Evolutionary conservation across 2,329 filamentous ascomycete species (phyloP).

Genomic region (Coniochaeta ligniaria): DNA sequence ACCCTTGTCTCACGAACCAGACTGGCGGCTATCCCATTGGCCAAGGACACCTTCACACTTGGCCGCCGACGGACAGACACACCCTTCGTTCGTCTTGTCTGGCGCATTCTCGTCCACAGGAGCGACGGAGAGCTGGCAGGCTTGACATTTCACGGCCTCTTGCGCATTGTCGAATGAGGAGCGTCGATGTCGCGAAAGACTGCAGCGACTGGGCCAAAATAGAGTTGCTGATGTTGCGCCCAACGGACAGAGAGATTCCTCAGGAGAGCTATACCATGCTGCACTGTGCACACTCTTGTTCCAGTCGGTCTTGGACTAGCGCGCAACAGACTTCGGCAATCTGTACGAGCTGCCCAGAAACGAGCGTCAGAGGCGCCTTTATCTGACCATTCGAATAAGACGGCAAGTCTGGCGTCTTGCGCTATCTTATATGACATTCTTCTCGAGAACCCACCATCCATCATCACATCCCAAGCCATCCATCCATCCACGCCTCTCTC

Average conservation of each 20-base stretch:
- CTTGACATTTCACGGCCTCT: background rate
- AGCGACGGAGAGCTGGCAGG: constrained; percentile 7
- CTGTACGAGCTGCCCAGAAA: background rate
- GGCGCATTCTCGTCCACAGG: constrained; percentile 17
- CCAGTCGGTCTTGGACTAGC: background rate
- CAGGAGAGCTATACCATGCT: background rate
- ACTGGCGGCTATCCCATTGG: constrained; percentile 12
- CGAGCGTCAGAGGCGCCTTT: background rate
- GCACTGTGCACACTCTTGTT: background rate
- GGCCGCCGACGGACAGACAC: constrained; percentile 8
- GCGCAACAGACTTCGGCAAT: background rate
- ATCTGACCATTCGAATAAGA: background rate
- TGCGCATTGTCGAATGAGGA: background rate
- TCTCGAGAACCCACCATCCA: background rate
- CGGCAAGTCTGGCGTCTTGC: background rate
- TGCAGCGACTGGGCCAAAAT: background rate
- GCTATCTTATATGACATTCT: background rate
- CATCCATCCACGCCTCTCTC: background rate
- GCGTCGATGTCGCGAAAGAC: background rate
- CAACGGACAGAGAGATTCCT: background rate
- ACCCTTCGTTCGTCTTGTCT: constrained; percentile 9
- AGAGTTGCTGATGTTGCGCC: background rate
- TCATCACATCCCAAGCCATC: background rate
- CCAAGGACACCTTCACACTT: constrained; percentile 7
- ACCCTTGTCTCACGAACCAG: constrained; percentile 3